Conservation (phyloP, 2,329 filamentous ascomycete genomes). For the Diaporthe ampelina region DNA sequence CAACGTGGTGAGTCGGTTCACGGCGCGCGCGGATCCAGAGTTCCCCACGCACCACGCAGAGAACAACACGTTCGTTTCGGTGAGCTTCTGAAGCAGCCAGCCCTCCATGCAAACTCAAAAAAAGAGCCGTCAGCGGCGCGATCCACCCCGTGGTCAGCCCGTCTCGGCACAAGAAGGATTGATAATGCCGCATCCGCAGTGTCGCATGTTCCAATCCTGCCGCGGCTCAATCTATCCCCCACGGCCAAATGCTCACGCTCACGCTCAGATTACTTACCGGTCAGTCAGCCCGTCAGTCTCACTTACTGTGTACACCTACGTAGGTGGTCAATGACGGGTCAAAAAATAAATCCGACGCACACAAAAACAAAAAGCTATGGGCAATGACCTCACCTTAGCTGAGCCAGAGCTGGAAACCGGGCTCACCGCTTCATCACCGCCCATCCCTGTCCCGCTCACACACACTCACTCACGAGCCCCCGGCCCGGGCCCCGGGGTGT, state of each 20-base stretch:
- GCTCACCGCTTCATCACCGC: slow-evolving; percentile 31
- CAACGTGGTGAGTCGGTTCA: slow-evolving; percentile 8
- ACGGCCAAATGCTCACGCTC: neutral
- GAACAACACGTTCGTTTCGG: slow-evolving; percentile 5
- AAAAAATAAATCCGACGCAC: neutral
- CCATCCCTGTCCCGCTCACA: slow-evolving; percentile 30
- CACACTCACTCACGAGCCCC: neutral
- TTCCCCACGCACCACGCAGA: neutral
- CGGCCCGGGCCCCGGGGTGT: slow-evolving; percentile 6
- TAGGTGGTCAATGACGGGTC: slow-evolving; percentile 2
- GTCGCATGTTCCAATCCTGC: neutral
- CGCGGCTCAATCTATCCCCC: slow-evolving; percentile 14
- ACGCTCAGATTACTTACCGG: neutral
- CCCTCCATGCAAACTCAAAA: slow-evolving; percentile 3
- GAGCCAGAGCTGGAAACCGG: neutral
- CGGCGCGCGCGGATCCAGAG: neutral
- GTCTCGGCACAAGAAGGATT: slow-evolving; percentile 13
- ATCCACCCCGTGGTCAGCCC: slow-evolving; percentile 15
- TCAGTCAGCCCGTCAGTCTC: neutral
- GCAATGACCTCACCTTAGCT: slow-evolving; percentile 32
- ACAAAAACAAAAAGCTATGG: slow-evolving; percentile 4
- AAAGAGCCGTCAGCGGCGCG: slow-evolving; percentile 4
- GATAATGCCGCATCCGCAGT: slow-evolving; percentile 28
- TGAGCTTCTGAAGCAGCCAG: neutral
- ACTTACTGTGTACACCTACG: neutral